phyloP scores from a whole-genome alignment of 2,329 filamentous ascomycete genomes.

The Neobulgaria alba region DNA sequence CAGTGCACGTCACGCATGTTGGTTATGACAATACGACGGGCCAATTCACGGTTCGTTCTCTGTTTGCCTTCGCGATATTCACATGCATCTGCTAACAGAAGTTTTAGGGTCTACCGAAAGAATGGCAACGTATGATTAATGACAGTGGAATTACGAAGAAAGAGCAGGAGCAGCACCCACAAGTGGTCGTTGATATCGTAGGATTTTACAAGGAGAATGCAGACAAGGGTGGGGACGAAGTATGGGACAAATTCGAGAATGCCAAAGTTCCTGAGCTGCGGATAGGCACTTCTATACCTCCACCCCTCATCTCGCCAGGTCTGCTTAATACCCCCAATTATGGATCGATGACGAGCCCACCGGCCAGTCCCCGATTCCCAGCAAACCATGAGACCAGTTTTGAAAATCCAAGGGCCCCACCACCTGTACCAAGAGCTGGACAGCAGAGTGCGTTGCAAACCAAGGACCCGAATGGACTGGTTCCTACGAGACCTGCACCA shows the following conservation, averaged over 20 bases:
- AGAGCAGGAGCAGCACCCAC: conserved; percentile 90
- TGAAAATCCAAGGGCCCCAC: conserved; percentile 89
- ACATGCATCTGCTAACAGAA: conserved; percentile 22
- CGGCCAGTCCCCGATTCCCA: conserved; percentile 78
- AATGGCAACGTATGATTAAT: conserved; percentile 94
- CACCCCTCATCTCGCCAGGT: conserved; percentile 19
- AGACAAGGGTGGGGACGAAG: conserved; percentile 64
- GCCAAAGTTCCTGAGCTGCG: conserved; percentile 51
- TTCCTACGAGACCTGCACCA: conserved; percentile 79
- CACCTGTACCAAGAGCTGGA: conserved; percentile 62
- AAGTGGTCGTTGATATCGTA: conserved; percentile 92
- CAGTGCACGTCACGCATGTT: conserved; percentile 95
- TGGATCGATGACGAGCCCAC: conserved; percentile 63
- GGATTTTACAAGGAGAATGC: conserved; percentile 95
- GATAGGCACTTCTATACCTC: conserved; percentile 28
- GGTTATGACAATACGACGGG: conserved; percentile 95
- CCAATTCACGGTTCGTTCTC: conserved; percentile 69
- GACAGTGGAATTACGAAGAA: conserved; percentile 95
- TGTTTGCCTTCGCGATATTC: conserved; percentile 2
- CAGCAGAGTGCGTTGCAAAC: conserved; percentile 25
- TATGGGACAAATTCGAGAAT: conserved; percentile 94
- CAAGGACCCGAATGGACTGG: conserved; percentile 49
- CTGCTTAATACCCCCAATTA: conserved; percentile 47
- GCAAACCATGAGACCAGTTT: conserved; percentile 89
- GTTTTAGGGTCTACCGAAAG: conserved; percentile 77